Evolutionary conservation across 2,329 filamentous ascomycete genomes (phyloP).

Genomic region (Exophiala dermatitidis): DNA sequence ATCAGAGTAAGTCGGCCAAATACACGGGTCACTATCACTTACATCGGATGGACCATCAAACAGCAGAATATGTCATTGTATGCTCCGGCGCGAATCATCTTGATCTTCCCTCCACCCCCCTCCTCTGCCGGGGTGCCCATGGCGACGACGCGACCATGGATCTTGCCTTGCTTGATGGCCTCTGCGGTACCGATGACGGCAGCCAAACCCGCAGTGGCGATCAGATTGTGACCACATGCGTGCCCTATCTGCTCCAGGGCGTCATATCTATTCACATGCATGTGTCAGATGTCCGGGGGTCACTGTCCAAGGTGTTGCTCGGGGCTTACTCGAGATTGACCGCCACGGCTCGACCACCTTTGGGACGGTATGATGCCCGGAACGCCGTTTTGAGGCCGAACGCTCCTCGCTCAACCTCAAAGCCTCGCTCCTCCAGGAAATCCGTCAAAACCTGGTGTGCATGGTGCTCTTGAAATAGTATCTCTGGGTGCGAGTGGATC

Average conservation of each 20-base stretch:
- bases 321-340: slow-evolving; percentile 37
- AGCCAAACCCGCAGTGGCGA: slow-evolving; percentile 34
- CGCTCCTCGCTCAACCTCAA: slow-evolving; percentile 40
- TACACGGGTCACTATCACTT: no score
- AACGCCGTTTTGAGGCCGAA: slow-evolving; percentile 50
- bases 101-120: slow-evolving; percentile 35
- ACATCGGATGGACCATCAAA: slow-evolving; percentile 37
- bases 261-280: slow-evolving; percentile 22
- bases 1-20: no score
- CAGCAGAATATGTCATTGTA: slow-evolving; percentile 35
- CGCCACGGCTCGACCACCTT: slow-evolving; percentile 32
- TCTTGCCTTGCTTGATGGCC: slow-evolving; percentile 24
- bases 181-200: slow-evolving; percentile 33
- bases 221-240: slow-evolving; percentile 38
- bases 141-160: slow-evolving; percentile 30
- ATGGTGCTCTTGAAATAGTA: slow-evolving; percentile 46
- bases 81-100: slow-evolving; percentile 40
- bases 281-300: no score
- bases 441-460: slow-evolving; percentile 45
- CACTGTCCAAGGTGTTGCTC: no score
- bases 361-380: slow-evolving; percentile 37
- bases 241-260: slow-evolving; percentile 36
- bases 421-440: slow-evolving; percentile 34
- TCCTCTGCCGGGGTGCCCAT: slow-evolving; percentile 37
- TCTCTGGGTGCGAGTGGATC: slow-evolving; percentile 42